Base-by-base conservation (phyloP, 2,329 filamentous ascomycete genomes). In the Botrytis pseudocinerea region DNA sequence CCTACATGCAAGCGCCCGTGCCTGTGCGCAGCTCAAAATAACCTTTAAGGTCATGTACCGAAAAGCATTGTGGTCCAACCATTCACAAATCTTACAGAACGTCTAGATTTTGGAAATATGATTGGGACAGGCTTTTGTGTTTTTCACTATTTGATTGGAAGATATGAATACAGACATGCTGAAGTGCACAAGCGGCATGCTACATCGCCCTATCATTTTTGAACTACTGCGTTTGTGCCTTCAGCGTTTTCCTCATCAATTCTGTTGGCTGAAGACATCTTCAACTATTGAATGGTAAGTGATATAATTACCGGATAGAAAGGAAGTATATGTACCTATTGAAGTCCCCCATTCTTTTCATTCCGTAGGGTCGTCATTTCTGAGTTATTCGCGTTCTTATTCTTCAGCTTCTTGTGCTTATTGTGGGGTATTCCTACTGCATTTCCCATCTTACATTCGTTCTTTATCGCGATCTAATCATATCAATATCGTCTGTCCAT, bases 1-100 rank as follows among this genome's bases (percentile, higher is more conserved):
- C 65, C 48, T 68, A 51, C 48, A 68, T 69, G 35, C 25, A 69
- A 69, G 65, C 65, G 65, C 65, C 38, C 48, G n/a, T 69, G 48
- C 35, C n/a, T 25, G n/a, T 59, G 38, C 51, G n/a, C 38, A 32
- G 9, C n/a, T 38, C 25, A 57, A 57, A 69, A 57, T 69, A 69
- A 69, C 35, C 48, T 28, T 57, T 35, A 40, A 42, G 14, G 57
- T 42, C 9, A 57, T 69, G 14, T 57, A 69, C 48, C 65, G 65
- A 69, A 25, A 35, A 32, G 9, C 22, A 42, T 57, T 42, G 25
- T 44, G 48, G 32, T 9, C 65, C 65, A 69, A 69, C 22, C 65
- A 69, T 57, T 69, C 6, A 32, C 18, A 22, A 57, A 25, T 69
- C 35, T 32, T 18, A 40, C 46, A 42, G 48, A 16, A 42, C 12